Evolutionary conservation across 768 basidiomycete species (phyloP).

Genomic region (Lentinula aciculospora): DNA sequence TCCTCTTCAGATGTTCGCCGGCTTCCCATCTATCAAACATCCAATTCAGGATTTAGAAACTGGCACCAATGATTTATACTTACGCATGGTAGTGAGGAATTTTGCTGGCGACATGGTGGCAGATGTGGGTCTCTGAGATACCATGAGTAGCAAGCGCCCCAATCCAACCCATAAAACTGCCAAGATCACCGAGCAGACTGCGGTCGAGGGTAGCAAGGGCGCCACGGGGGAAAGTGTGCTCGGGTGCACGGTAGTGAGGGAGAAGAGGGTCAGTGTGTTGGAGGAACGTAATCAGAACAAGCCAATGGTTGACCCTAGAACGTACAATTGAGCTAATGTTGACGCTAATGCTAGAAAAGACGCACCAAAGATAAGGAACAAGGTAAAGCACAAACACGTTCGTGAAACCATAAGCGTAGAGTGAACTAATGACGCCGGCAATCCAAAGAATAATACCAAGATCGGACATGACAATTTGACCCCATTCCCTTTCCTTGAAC

Average conservation of each 20-base stretch:
- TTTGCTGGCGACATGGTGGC: conserved; percentile 90
- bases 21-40: conserved; percentile 73
- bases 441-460: conserved; percentile 77
- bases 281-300: conserved; percentile 93
- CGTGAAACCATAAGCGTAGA: conserved; percentile 57
- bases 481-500: conserved; percentile 77
- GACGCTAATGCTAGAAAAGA: neutral
- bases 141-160: conserved; percentile 85
- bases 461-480: conserved; percentile 77
- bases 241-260: conserved; percentile 85
- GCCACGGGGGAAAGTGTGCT: conserved; percentile 92
- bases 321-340: neutral
- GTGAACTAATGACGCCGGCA: conserved; percentile 46
- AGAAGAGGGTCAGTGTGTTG: conserved; percentile 96
- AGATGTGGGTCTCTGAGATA: conserved; percentile 90
- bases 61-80: conserved; percentile 14
- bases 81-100: conserved; percentile 93
- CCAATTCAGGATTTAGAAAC: conserved; percentile 1
- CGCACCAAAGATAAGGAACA: conserved; percentile 81
- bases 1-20: conserved; percentile 73
- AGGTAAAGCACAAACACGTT: conserved; percentile 77
- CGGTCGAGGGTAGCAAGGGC: conserved; percentile 91
- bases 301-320: conserved; percentile 84
- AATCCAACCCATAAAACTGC: conserved; percentile 77
- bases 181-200: conserved; percentile 70